phyloP scores from a whole-genome alignment of 148 eudicot genomes.

The Amaranthus hypochondriacus region DNA sequence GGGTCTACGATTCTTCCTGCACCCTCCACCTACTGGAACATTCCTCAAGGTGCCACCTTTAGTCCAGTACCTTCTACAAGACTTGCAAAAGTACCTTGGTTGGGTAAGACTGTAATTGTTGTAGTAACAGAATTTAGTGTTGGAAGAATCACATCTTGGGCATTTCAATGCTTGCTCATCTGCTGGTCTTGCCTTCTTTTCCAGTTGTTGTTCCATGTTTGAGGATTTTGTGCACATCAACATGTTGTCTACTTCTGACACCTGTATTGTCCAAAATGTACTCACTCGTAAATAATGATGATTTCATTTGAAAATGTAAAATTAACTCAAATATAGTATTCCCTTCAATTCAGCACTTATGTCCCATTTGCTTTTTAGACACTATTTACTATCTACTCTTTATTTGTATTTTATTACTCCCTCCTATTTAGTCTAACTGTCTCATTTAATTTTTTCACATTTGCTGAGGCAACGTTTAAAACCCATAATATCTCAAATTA shows the following conservation, averaged over 20 bases:
- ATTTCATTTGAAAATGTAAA: too few relatives aligned
- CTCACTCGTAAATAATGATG: too few relatives aligned
- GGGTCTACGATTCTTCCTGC: slow-evolving; percentile 67
- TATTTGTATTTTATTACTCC: too few relatives aligned
- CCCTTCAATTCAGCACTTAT: too few relatives aligned
- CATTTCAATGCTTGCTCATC: slow-evolving; percentile 63
- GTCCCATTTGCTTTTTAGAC: too few relatives aligned
- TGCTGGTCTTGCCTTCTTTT: slow-evolving; percentile 69
- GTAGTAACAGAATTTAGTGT: slow-evolving; percentile 92
- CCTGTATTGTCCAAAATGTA: too few relatives aligned
- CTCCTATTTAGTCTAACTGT: too few relatives aligned
- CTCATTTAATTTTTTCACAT: too few relatives aligned
- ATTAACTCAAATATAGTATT: too few relatives aligned
- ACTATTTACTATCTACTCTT: too few relatives aligned
- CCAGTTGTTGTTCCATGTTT: slow-evolving; percentile 22
- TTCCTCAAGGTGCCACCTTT: slow-evolving; percentile 86
- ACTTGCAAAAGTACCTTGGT: slow-evolving; percentile 74
- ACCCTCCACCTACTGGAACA: slow-evolving; percentile 93
- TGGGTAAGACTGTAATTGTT: slow-evolving; percentile 90
- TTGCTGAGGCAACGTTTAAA: too few relatives aligned
- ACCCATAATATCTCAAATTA: too few relatives aligned
- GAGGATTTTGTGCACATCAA: slow-evolving; percentile 43
- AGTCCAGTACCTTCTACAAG: slow-evolving; percentile 91
- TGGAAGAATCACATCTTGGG: slow-evolving; percentile 78
- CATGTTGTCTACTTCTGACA: slow-evolving; percentile 49